Base-by-base conservation (phyloP, 768 basidiomycete species). In the Pholiota conissans region DNA sequence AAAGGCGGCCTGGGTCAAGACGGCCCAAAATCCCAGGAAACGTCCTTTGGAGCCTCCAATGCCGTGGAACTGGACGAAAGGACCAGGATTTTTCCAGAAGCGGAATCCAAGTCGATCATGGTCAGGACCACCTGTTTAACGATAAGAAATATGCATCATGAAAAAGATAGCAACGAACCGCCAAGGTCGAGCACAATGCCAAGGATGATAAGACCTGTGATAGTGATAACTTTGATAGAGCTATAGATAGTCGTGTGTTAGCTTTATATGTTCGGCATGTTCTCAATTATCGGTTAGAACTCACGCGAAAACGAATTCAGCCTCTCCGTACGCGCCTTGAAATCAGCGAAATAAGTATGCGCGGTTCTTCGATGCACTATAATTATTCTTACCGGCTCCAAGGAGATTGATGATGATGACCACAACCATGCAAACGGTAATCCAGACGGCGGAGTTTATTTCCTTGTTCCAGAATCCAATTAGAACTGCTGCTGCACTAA, bases 161-260 rank as follows among this genome's bases (percentile, higher is more conserved):
- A 11, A 32, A 18, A 24, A 34, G 37, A 40, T 28, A 49, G 27
- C 13, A 51, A 27, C 26, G 4, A 48, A 53, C 51, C 52, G 24
- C 51, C 51, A 48, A 48, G 51, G 26, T 53, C 92, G 60, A 96
- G 75, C 30, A 95, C 77, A 68, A 87, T 77, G 8, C 86, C 86
- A 18, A 87, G 67, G 60, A 87, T 84, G 53, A 86, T 86, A 40
- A 85, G 77, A 55, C 88, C 91, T 3, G 79, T 81, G 62, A 94
- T 90, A 0, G 90, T 90, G 59, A 95, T 72, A n/a, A 96, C 90
- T 72, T 95, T 95, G 76, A 96, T 92, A 7, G 90, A 92, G 5
- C 84, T 77, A 27, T 52, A 50, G 52, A 29, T 2, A 16, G 29
- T 27, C 42, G 48, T 18, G 35, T 32, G 30, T 29, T 34, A 35